Evolutionary conservation across 1,284 basidiomycete genomes (phyloP).

Genomic region (Austropuccinia psidii): DNA sequence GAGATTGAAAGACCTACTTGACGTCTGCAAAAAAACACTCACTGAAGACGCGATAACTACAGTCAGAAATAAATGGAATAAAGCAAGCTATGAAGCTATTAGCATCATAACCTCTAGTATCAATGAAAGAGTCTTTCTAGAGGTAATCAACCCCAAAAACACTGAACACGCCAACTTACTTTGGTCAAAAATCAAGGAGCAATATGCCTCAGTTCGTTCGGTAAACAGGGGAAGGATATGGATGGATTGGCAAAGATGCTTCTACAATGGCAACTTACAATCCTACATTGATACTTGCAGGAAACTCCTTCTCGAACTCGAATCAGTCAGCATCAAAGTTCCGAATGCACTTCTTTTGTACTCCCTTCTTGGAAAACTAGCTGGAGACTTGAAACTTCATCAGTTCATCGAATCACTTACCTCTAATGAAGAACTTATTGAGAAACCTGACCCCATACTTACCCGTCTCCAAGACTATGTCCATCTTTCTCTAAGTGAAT

Average conservation of each 20-base stretch:
- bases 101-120: too few relatives aligned
- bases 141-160: background rate
- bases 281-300: background rate
- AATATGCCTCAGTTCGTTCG: background rate
- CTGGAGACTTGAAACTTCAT: background rate
- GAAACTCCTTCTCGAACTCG: background rate
- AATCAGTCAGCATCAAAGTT: background rate
- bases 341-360: background rate
- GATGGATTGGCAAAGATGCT: background rate
- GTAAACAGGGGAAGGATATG: background rate
- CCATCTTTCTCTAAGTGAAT: background rate
- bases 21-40: too few relatives aligned
- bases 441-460: background rate
- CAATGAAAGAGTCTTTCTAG: too few relatives aligned
- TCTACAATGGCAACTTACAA: background rate
- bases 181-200: background rate
- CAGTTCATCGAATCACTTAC: background rate
- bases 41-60: too few relatives aligned
- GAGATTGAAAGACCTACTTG: too few relatives aligned
- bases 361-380: background rate
- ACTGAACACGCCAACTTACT: background rate
- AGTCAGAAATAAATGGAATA: too few relatives aligned
- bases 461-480: background rate
- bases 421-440: background rate
- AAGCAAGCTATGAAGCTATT: too few relatives aligned